Evolutionary conservation across 805 yeast species (phyloP).

Genomic region (Candida namnaoensis): DNA sequence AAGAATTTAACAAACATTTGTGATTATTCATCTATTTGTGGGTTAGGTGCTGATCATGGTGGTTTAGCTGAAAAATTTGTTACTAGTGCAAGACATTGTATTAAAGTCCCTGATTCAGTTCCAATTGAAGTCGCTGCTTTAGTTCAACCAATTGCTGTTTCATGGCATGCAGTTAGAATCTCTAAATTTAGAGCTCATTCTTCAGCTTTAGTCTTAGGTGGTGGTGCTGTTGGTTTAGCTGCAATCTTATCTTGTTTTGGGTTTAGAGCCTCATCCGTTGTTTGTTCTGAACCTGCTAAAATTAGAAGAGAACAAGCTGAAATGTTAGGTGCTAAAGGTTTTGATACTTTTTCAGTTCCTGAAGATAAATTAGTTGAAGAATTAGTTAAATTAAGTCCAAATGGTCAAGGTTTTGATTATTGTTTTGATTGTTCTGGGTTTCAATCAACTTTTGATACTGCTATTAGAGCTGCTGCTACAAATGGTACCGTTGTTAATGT

Average conservation of each 20-base stretch:
- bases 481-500: slow-evolving; percentile 55
- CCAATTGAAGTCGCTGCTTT: slow-evolving; percentile 40
- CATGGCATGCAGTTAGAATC: slow-evolving; percentile 48
- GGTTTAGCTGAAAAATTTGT: slow-evolving; percentile 42
- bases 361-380: slow-evolving; percentile 28
- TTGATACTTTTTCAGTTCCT: slow-evolving; percentile 35
- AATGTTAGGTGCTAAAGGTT: slow-evolving; percentile 35
- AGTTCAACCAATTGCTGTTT: slow-evolving; percentile 49
- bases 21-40: slow-evolving; percentile 36
- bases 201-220: slow-evolving; percentile 41
- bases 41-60: slow-evolving; percentile 50
- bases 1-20: slow-evolving; percentile 47
- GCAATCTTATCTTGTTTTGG: slow-evolving; percentile 43
- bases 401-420: slow-evolving; percentile 36
- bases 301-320: slow-evolving; percentile 41
- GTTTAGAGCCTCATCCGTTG: slow-evolving; percentile 30
- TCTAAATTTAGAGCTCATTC: slow-evolving; percentile 31
- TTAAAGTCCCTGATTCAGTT: slow-evolving; percentile 31
- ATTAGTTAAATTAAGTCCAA: slow-evolving; percentile 28
- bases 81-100: slow-evolving; percentile 29
- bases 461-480: slow-evolving; percentile 38
- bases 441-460: slow-evolving; percentile 42
- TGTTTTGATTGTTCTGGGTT: slow-evolving; percentile 50
- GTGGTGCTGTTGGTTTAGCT: slow-evolving; percentile 48
- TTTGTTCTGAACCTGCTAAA: slow-evolving; percentile 42